Evolutionary conservation across 257 asterid species (phyloP).

Genomic region (Capsicum baccatum): DNA sequence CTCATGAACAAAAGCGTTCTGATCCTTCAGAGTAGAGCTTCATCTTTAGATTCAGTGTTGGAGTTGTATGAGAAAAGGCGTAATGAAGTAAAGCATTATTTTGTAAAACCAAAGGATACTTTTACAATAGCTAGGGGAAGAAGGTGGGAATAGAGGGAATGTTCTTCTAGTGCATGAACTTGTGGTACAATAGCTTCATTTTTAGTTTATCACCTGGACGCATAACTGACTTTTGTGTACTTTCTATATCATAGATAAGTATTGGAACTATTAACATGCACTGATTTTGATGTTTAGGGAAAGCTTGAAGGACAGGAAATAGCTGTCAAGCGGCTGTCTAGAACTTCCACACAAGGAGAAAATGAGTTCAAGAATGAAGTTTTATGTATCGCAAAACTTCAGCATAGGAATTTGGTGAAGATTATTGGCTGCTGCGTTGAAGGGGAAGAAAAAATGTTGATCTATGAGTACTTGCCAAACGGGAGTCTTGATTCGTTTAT

Average conservation of each 20-base stretch:
- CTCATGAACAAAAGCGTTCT: background rate
- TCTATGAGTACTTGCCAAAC: slow-evolving; percentile 59
- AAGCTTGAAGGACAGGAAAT: slow-evolving; percentile 48
- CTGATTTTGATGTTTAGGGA: slow-evolving; percentile 43
- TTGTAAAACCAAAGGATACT: background rate
- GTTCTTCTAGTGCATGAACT: background rate
- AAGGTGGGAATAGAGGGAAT: background rate
- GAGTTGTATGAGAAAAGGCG: background rate
- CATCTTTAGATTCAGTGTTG: background rate
- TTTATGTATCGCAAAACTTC: slow-evolving; percentile 47
- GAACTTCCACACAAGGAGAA: slow-evolving; percentile 51
- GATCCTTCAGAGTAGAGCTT: background rate
- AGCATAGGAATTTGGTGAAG: slow-evolving; percentile 59
- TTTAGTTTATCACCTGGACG: no score
- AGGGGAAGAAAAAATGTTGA: slow-evolving; percentile 47
- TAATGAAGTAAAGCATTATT: background rate
- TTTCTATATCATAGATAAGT: background rate
- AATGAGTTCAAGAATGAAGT: slow-evolving; percentile 61
- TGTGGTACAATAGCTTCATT: background rate
- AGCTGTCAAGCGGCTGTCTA: slow-evolving; percentile 56
- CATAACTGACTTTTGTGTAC: background rate
- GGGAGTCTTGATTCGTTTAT: slow-evolving; percentile 53
- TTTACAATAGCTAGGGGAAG: background rate
- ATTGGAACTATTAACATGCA: background rate
- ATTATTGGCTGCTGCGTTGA: slow-evolving; percentile 56